These are phyloP conservation scores for Aspergillus ostianus DNA, from an alignment of 495 filamentous ascomycete species.

Conservation along the genomic window DNA sequence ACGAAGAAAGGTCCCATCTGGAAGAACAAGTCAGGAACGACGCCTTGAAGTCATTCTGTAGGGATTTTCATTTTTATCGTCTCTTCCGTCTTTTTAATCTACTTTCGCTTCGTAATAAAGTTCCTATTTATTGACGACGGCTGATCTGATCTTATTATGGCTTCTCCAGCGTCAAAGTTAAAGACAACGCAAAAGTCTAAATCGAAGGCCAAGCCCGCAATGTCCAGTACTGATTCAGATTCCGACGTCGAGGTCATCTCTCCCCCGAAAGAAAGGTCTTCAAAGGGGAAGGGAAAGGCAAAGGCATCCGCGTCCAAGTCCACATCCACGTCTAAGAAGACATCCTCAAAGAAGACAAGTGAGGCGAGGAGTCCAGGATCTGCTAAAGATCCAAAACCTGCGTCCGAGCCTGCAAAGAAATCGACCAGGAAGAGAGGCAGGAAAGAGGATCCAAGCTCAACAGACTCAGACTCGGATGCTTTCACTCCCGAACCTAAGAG, in stretches of 20 bases:
- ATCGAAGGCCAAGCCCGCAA: not conserved
- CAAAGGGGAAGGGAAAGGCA: not conserved
- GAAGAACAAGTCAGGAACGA: constrained; percentile 27
- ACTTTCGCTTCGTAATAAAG: not conserved
- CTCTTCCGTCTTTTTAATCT: not conserved
- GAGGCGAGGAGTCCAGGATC: not conserved
- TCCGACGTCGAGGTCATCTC: not conserved
- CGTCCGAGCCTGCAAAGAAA: not conserved
- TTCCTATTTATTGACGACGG: not conserved
- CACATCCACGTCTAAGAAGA: not conserved
- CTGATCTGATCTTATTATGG: not conserved
- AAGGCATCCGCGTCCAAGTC: not conserved
- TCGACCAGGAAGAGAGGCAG: not conserved
- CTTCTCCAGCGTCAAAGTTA: not conserved
- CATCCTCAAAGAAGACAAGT: not conserved
- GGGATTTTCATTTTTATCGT: not conserved
- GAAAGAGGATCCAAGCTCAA: not conserved
- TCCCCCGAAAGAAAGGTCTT: not conserved
- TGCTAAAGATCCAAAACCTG: not conserved
- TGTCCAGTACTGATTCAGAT: not conserved
- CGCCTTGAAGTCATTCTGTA: not conserved
- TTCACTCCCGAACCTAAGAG: not conserved
- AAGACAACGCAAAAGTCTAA: not conserved
- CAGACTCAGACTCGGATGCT: not conserved
- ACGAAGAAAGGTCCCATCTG: constrained; percentile 39